Evolutionary conservation across 2,329 filamentous ascomycete species (phyloP), one percentile per base, ranked within the genome.

Genomic region (Coccinonectria pachysandricola): DNA sequence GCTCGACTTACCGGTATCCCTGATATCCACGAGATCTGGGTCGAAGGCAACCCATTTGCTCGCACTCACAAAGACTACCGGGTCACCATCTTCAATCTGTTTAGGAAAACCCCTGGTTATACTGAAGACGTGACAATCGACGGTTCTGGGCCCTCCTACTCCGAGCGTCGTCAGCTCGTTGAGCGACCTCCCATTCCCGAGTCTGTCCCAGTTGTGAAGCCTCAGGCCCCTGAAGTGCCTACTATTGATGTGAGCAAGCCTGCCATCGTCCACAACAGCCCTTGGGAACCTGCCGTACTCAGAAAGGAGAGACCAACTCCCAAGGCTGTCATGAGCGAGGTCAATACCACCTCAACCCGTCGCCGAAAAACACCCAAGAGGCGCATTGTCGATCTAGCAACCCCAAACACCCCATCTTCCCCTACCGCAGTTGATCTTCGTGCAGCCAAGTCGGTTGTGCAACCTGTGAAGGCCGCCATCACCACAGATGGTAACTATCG

Each of bases 11-110:
- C 88, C 1, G 79, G 80, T 27, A 86, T 95, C 26, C 87, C 91
- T 14, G 83, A 95, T 27, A 80, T 98, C 39, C 77, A 78, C 32
- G 88, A 96, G 52, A 78, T 98, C 16, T 98, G 87, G 69, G 80
- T 98, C 10, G 73, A 81, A 35, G 84, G 85, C 12, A 98, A 98
- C 45, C 84, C 87, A 0, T 95, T 96, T 46, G 82, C 80, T 21
- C 84, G 82, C 42, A 87, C 85, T 1, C 84, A 95, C 50, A 69
- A 78, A 32, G 76, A 80, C 42, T 93, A 94, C 50, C 76, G 91
- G 24, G 68, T 93, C 38, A 82, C 77, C 12, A 92, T 96, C 36
- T 95, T 98, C 73, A 98, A 96, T 46, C 66, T 96, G 3, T 98
- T 98, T 65, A 75, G 91, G 37, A 78, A 75, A 32, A 86, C 84